These are phyloP conservation scores for Zancudomyces culisetae DNA, from an alignment of 371 early-diverging fungal genomes.

Conservation along the genomic window DNA sequence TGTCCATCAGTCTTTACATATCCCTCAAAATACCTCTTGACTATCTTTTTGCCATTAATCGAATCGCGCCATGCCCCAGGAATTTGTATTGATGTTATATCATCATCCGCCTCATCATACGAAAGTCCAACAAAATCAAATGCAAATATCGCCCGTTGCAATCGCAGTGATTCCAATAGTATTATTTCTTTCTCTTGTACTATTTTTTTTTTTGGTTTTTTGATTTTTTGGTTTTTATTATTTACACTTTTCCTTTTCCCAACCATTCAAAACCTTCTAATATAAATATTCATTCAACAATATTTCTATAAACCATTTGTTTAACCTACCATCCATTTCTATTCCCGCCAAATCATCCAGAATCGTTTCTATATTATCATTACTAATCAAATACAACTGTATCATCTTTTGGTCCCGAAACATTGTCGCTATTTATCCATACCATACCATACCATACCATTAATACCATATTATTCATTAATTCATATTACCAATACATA, in stretches of 20 bases:
- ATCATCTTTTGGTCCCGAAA: constrained; percentile 65
- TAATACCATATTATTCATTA: background rate
- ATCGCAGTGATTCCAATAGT: constrained; percentile 28
- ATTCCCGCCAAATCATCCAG: background rate
- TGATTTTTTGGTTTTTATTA: too few species aligned
- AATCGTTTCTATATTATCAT: background rate
- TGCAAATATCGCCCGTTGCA: constrained; percentile 47
- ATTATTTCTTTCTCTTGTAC: constrained; percentile 20
- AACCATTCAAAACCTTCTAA: too few species aligned
- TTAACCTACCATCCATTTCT: constrained; percentile 27
- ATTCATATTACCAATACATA: background rate
- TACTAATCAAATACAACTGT: constrained; percentile 31
- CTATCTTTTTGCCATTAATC: constrained; percentile 41
- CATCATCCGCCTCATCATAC: constrained; percentile 70
- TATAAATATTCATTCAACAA: too few species aligned
- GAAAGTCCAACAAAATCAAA: constrained; percentile 79
- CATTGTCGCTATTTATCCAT: constrained; percentile 44
- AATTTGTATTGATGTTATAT: constrained; percentile 58
- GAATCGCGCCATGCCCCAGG: constrained; percentile 56
- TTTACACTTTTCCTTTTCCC: too few species aligned
- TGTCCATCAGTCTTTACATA: constrained; percentile 39
- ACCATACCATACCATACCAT: too few species aligned
- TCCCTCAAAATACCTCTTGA: constrained; percentile 51
- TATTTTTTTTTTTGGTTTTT: too few species aligned
- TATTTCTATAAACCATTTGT: too few species aligned